A percentile compares a stretch with the other conserved stretches of the same genome.
phyloP scores from a whole-genome alignment of 2,329 filamentous ascomycete genomes.

The Penicillium hesseltinei region DNA sequence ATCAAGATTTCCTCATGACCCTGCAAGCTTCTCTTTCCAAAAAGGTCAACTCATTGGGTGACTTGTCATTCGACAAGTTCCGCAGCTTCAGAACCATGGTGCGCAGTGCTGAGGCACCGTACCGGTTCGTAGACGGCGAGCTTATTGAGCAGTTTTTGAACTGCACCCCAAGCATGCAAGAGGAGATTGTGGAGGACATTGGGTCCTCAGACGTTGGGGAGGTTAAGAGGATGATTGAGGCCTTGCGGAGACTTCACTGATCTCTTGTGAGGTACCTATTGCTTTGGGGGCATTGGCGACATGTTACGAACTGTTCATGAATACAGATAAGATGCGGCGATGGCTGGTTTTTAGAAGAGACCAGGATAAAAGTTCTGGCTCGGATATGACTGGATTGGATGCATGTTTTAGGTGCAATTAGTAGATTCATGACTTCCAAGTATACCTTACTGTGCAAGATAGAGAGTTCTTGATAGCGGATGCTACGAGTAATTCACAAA shows the following conservation, averaged over 20 bases:
- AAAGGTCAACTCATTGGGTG: conserved; percentile 66
- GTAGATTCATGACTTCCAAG: not conserved
- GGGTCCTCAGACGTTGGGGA: conserved; percentile 55
- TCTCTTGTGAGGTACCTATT: not conserved
- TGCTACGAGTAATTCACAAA: not conserved
- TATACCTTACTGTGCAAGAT: not conserved
- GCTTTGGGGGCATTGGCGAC: not conserved
- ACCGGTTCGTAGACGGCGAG: conserved; percentile 88
- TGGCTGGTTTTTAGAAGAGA: not conserved
- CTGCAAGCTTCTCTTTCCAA: conserved; percentile 72
- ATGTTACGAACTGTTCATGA: conserved; percentile 8
- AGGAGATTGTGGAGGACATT: conserved; percentile 52
- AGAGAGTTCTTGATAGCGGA: not conserved
- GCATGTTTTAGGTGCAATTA: conserved; percentile 1
- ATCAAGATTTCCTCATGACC: conserved; percentile 76
- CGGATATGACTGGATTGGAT: not conserved
- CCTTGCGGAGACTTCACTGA: conserved; percentile 51
- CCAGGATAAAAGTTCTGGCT: not conserved
- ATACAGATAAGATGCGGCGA: not conserved
- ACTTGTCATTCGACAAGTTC: conserved; percentile 73
- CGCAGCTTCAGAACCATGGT: conserved; percentile 77
- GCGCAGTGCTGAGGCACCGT: conserved; percentile 70
- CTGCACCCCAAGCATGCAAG: conserved; percentile 58
- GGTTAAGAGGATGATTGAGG: conserved; percentile 62
- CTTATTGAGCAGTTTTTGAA: conserved; percentile 83